A percentile compares a stretch with the other conserved stretches of the same genome.
These are phyloP conservation scores for Hortaea werneckii DNA, from an alignment of 2,329 filamentous ascomycete genomes.

Conservation along the genomic window DNA sequence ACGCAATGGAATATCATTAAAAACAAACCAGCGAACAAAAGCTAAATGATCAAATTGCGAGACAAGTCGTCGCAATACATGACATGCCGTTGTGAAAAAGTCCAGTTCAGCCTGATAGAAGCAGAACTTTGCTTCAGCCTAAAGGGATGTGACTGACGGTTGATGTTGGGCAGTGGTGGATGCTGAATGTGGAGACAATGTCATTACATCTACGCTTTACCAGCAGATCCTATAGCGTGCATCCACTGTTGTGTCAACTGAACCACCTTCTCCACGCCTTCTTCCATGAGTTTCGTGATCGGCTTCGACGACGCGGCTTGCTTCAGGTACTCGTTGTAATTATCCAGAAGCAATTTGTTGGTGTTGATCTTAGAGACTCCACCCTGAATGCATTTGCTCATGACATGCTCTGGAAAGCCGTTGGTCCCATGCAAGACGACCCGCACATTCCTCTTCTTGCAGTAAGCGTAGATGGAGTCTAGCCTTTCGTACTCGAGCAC, in stretches of 20 bases:
- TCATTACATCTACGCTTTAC: slow-evolving; percentile 7
- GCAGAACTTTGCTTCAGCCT: too few species aligned
- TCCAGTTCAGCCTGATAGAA: too few species aligned
- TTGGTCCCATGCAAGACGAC: slow-evolving; percentile 51
- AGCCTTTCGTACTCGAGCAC: slow-evolving; percentile 51
- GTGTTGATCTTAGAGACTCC: slow-evolving; percentile 50
- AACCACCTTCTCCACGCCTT: slow-evolving; percentile 13
- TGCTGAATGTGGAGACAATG: too few species aligned
- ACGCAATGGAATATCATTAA: too few species aligned
- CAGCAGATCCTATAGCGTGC: slow-evolving; percentile 11
- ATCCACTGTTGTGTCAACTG: slow-evolving; percentile 13
- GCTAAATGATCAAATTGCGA: too few species aligned
- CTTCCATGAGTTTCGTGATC: slow-evolving; percentile 15
- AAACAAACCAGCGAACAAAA: too few species aligned
- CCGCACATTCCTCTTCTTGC: slow-evolving; percentile 35
- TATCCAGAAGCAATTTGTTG: slow-evolving; percentile 42
- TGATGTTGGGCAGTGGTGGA: too few species aligned
- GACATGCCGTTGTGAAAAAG: too few species aligned
- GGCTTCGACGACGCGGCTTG: slow-evolving; percentile 9
- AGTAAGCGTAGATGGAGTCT: slow-evolving; percentile 36
- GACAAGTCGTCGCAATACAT: too few species aligned
- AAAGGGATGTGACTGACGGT: too few species aligned
- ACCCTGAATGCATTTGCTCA: slow-evolving; percentile 43
- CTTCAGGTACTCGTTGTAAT: slow-evolving; percentile 9
- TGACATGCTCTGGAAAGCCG: slow-evolving; percentile 45